These are phyloP conservation scores for Fistulifera solaris DNA, from an alignment of 108 stramenopile species.

Conservation along the genomic window DNA sequence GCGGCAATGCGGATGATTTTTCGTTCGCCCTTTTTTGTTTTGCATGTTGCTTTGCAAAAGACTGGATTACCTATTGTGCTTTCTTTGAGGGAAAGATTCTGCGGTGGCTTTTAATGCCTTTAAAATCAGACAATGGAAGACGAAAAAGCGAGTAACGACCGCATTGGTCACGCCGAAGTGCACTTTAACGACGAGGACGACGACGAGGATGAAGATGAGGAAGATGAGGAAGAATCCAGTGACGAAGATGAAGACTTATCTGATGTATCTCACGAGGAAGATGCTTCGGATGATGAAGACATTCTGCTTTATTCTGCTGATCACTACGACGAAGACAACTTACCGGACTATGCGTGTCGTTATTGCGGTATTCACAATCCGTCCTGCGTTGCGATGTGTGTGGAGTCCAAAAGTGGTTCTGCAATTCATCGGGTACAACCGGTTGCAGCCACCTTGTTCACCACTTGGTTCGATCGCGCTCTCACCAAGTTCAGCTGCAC, in stretches of 20 bases:
- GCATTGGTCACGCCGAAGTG: too few species aligned
- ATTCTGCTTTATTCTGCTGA: slow-evolving; percentile 23
- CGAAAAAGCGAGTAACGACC: too few species aligned
- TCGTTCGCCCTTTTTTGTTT: too few species aligned
- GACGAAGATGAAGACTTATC: slow-evolving; percentile 33
- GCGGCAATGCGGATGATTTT: too few species aligned
- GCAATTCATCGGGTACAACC: slow-evolving; percentile 82
- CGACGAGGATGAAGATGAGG: slow-evolving; percentile 26
- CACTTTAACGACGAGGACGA: slow-evolving; percentile 21
- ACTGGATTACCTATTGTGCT: too few species aligned
- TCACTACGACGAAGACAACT: slow-evolving; percentile 67
- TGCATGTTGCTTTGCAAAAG: too few species aligned
- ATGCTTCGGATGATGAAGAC: slow-evolving; percentile 40
- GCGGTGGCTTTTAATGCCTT: too few species aligned
- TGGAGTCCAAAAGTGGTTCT: slow-evolving; percentile 95
- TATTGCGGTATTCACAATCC: slow-evolving; percentile 97
- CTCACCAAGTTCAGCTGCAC: slow-evolving; percentile 76
- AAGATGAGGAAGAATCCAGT: slow-evolving; percentile 26
- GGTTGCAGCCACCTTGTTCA: slow-evolving; percentile 90
- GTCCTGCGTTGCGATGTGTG: slow-evolving; percentile 88
- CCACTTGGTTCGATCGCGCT: slow-evolving; percentile 82
- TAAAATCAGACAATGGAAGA: too few species aligned
- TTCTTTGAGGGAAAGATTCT: too few species aligned
- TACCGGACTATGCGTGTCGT: slow-evolving; percentile 86
- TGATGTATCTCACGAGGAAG: slow-evolving; percentile 35